Base-by-base conservation (phyloP, 495 filamentous ascomycete species). In the Penicillium fimorum region DNA sequence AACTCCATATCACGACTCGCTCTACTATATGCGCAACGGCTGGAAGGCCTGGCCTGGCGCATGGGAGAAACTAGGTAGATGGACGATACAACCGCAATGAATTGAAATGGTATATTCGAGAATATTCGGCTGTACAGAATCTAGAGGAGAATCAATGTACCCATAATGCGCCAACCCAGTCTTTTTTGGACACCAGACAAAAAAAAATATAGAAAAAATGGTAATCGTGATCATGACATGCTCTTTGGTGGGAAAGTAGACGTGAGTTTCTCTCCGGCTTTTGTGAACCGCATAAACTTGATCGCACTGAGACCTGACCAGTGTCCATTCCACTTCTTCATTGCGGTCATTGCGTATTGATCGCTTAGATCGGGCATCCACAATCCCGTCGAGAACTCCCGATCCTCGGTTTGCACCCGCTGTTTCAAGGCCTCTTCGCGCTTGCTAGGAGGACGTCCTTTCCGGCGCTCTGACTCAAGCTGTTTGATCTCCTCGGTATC, bases 381-480 rank as follows among this genome's bases (percentile, higher is more conserved):
- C 64, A 95, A 96, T 0, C 94, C 94, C 27, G 86, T 88, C 45
- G 84, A 79, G 59, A 90, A 88, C 74, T 98, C 94, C 65, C 87
- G 87, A 61, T 87, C 75, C 60, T 97, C 90, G 18, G 73, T 73
- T 18, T 79, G 77, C 45, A 88, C 84, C 45, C 84, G 83, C 63
- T 92, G 84, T 58, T 80, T 83, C 24, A 97, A 73, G 5, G 88
- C 71, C 67, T 92, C 89, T 64, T 96, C 91, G 50, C 83, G 82
- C 29, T 84, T 81, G 62, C 82, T 89, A 5, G 92, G 76, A 22
- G 95, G 91, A 29, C 94, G 83, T 15, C 95, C 93, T 38, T 89
- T 81, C 22, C 95, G 82, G 12, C 92, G 86, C 45, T 88, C 81
- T 59, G 84, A 84, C 68, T 92, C 87, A 52, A 94, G 69, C 52